A percentile compares a stretch with the other conserved stretches of the same genome.
These are phyloP conservation scores for Dictyostelium citrinum DNA, from an alignment of 78 protist genomes.

Conservation along the genomic window DNA sequence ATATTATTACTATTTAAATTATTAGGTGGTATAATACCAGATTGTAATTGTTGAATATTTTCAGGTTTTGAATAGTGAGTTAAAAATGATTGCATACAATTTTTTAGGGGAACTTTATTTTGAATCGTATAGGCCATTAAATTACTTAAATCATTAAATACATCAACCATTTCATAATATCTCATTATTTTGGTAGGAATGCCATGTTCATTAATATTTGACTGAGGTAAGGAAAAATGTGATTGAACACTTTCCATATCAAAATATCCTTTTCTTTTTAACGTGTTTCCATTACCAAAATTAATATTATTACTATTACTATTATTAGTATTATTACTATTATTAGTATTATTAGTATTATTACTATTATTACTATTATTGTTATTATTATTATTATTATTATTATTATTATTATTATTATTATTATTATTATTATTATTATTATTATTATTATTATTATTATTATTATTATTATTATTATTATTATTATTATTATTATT, in stretches of 20 bases:
- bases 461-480: background rate
- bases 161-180: slow-evolving; percentile 21
- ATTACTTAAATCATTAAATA: background rate
- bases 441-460: background rate
- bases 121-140: background rate
- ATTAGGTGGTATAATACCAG: background rate
- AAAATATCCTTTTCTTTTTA: background rate
- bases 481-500: background rate
- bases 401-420: background rate
- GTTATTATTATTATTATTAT: background rate
- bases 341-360: background rate
- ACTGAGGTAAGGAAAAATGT: background rate
- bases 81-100: background rate
- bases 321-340: background rate
- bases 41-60: background rate
- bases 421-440: background rate
- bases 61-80: background rate
- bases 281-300: background rate
- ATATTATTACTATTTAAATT: background rate
- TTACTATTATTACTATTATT: background rate
- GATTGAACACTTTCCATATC: background rate
- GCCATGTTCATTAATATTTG: slow-evolving; percentile 10
- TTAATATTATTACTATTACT: background rate
- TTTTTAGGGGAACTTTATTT: background rate
- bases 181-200: slow-evolving; percentile 29